Conservation (phyloP, 1,139 yeast genomes). For the Tardiomyces depauwii region DNA sequence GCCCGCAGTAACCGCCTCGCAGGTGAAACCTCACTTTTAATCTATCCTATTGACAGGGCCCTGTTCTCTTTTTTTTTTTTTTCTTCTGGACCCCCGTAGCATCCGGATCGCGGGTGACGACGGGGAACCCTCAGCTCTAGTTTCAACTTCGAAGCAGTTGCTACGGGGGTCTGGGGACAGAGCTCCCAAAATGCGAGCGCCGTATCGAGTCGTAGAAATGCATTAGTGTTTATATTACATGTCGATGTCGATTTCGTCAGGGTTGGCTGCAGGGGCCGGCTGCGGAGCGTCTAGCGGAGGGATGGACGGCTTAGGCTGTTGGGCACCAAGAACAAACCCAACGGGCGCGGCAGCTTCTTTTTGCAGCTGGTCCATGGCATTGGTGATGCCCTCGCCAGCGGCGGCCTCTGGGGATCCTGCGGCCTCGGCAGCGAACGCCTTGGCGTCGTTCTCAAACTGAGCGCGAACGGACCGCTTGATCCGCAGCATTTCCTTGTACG, state of each 20-base stretch:
- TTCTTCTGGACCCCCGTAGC: too few relatives aligned
- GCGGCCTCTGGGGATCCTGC: not conserved
- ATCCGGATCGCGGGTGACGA: too few relatives aligned
- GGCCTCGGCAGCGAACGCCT: not conserved
- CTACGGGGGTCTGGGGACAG: too few relatives aligned
- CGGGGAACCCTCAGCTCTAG: too few relatives aligned
- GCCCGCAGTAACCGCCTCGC: too few relatives aligned
- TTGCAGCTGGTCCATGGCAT: not conserved
- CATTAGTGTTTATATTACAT: not conserved
- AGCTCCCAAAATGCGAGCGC: too few relatives aligned
- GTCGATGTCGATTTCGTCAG: not conserved
- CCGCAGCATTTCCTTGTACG: constrained; percentile 66
- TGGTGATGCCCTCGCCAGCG: not conserved
- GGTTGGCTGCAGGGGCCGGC: not conserved
- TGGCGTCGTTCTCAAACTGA: constrained; percentile 25
- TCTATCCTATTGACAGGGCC: too few relatives aligned
- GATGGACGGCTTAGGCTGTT: not conserved
- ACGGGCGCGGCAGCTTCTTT: not conserved
- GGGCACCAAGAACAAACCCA: not conserved
- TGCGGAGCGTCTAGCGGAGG: not conserved
- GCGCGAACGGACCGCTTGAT: constrained; percentile 44
- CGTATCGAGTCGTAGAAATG: too few relatives aligned
- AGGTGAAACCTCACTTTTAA: not conserved
- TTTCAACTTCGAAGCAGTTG: too few relatives aligned
- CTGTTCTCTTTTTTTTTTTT: too few relatives aligned